Base-by-base conservation (phyloP, 2,329 filamentous ascomycete species). In the Cordyceps farinosa region DNA sequence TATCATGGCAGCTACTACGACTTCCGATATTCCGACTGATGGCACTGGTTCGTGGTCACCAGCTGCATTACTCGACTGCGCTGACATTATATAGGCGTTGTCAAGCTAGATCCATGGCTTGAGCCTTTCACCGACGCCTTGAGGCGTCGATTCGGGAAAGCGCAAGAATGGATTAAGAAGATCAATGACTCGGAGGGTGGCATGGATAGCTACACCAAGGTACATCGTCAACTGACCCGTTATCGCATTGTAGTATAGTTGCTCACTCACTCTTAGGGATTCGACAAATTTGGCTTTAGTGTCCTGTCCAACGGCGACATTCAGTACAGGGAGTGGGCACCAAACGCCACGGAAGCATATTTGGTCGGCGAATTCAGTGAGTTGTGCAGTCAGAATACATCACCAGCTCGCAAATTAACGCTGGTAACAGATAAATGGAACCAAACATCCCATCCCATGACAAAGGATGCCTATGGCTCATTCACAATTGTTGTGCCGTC, bases 351-450 rank as follows among this genome's bases (percentile, higher is more conserved):
- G 47, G 83, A 90, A 71, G 95, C 95, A 56, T 92, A 88, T 74
- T 84, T 99, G 59, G 89, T 96, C 69, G 95, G 95, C 66, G 95
- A 98, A 70, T 99, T 98, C 82, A 99, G 90, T 93, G 80, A 69
- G 87, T 74, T 62, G 45, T 15, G 40, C 22, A 22, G 29, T 15
- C 38, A 11, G 13, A 17, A 45, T 22, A 52, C 15, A 45, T 50
- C 29, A 8, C 17, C 5, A 61, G 8, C 17, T 4, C 17, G n/a
- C 17, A 29, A 48, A 27, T 50, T 55, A 56, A 51, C 27, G 29
- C 22, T 5, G 38, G 13, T 6, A 61, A 55, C 60, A 93, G 90
- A 99, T 78, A 85, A 86, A 69, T 99, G 95, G 95, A 87, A 96
- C 74, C 83, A 88, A 70, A 85, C 87, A 66, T 87, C 92, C 30